Percentiles rank a stretch among this genome's conserved stretches.
Conservation (phyloP, 2,329 filamentous ascomycete species). For the Colletotrichum limetticola region DNA sequence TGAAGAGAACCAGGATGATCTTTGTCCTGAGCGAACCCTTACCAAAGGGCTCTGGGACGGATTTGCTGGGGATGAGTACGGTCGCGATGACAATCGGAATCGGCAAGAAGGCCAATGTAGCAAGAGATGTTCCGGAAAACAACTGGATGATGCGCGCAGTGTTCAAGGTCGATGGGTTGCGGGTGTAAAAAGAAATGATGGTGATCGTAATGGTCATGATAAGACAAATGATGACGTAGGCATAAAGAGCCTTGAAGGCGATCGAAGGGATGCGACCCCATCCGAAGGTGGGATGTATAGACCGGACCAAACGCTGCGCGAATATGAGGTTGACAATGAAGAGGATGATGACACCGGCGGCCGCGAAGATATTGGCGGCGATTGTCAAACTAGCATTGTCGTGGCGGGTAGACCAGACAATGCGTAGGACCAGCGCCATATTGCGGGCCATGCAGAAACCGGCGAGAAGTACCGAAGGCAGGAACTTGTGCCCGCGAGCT, state of each 20-base stretch:
- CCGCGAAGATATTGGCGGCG: not conserved
- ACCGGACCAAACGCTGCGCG: not conserved
- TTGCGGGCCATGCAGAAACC: not conserved
- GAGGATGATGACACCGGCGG: not conserved
- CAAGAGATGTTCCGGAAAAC: not conserved
- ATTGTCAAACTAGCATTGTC: not conserved
- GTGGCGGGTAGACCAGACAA: not conserved
- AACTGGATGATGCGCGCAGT: not conserved
- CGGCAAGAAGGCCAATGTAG: not conserved
- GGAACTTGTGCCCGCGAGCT: not conserved
- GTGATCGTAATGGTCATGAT: not conserved
- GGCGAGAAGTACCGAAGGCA: not conserved
- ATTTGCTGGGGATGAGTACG: not conserved
- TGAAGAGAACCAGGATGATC: not conserved
- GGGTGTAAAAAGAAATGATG: not conserved
- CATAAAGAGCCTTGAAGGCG: not conserved
- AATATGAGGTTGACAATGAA: not conserved
- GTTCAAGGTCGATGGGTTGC: not conserved
- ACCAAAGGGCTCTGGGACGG: not conserved
- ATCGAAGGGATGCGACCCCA: not conserved
- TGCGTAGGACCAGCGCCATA: not conserved
- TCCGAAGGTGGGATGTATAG: not conserved
- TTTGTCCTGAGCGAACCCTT: not conserved
- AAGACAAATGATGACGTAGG: not conserved
- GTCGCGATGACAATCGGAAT: not conserved